Base-by-base conservation (phyloP, 208 protist species). In the Sergeia podlipaevii region DNA sequence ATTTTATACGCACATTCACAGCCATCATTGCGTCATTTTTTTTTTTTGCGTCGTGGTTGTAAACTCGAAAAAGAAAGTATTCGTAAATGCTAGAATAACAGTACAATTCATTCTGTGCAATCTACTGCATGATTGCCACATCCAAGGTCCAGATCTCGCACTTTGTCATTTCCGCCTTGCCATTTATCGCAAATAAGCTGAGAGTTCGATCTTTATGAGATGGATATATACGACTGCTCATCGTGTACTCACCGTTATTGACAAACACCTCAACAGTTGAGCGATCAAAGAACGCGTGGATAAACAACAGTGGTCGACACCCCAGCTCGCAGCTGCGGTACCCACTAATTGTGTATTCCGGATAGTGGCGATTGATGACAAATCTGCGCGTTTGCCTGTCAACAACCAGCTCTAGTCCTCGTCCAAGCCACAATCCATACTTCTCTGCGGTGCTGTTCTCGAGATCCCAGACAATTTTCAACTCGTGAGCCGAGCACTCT, bases 181-280 rank as follows among this genome's bases (percentile, higher is more conserved):
- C 77, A 50, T 77, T 72, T 1, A 65, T 65, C 1, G 68, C 52
- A 42, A 81, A 85, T 8, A 64, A 53, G 1, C 50, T 65, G 3
- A 85, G 58, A 4, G 29, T 30, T 1, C 74, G 49, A 33, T 85
- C 77, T 2, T 43, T 30, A 4, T 27, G 4, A 3, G 20, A 27
- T 11, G 77, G 77, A 29, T 77, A 85, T 34, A 85, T 80, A 6
- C 77, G 52, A 20, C 60, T 64, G 33, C 68, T 81, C 41, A 85
- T 41, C 5, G 65, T 65, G 2, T 55, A 45, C 13, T 77, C 65
- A 6, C 77, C 77, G 20, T 77, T 65, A 37, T 85, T 77, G 3
- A 85, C 70, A 48, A 85, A 85, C 2, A 85, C 66, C 44, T 85
- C 77, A 0, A 74, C 70, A 45, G 70, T 81, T 7, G 73, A 85